Evolutionary conservation across 495 filamentous ascomycete species (phyloP), one percentile per base, ranked within the genome.

Genomic region (Aspergillus taichungensis): DNA sequence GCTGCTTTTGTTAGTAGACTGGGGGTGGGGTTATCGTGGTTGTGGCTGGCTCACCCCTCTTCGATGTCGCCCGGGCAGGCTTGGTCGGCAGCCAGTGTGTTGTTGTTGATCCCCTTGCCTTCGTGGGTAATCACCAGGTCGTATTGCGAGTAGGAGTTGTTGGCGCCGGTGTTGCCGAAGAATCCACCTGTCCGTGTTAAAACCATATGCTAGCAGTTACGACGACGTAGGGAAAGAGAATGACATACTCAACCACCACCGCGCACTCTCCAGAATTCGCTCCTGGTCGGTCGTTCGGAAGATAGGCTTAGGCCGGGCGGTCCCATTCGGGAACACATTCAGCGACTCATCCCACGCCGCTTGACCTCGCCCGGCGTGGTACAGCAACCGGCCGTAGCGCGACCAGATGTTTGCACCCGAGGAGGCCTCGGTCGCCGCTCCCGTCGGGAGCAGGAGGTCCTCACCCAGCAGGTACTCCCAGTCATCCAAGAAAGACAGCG

Each of bases 401-500:
- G 67, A 71, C 76, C 75, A 77, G 49, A 76, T 72, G 11, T 55
- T 41, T 0, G 71, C 71, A 10, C 76, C 75, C 8, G 74, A 54
- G 29, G 60, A 58, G 27, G 71, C 72, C 48, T 77, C 75, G 1
- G 73, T 75, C 9, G 63, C 55, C 2, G 74, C 76, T 11, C 76
- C 74, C 6, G 64, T 60, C 12, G 63, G 66, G 0, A 76, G 68
- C 12, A 79, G 59, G 6, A 58, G 52, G 42, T 67, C 63, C 35
- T 56, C 52, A 13, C 62, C 52, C 48, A 78, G 57, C n/a, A 66
- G 35, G 46, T 78, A 74, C 24, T 66, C 58, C 61, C 74, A 79
- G 14, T 62, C 51, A 40, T 76, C 73, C 30, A 78, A 50, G 47
- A 79, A 79, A 0, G 44, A 46, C 8, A 79, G 49, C 5, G 73